These are phyloP conservation scores for Sordariomycetes sp. DNA, from an alignment of 2,329 filamentous ascomycete species.

Conservation along the genomic window DNA sequence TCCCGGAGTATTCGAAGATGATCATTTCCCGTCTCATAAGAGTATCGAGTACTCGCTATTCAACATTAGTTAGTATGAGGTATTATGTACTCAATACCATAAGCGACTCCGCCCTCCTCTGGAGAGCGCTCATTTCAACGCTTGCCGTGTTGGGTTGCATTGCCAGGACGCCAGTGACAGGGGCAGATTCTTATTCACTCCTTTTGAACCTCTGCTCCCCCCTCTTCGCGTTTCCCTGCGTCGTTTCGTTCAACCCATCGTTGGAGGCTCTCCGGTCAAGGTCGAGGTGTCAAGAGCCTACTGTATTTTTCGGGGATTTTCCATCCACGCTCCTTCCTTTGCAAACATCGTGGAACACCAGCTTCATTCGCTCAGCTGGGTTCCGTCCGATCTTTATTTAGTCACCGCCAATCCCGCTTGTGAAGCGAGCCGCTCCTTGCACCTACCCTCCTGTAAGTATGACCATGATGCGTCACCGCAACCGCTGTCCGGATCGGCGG, in stretches of 20 bases:
- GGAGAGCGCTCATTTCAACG: background rate
- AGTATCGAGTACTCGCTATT: background rate
- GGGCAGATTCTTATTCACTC: background rate
- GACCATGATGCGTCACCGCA: background rate
- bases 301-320: background rate
- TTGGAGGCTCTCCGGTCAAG: background rate
- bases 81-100: background rate
- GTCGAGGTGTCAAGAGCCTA: constrained; percentile 1
- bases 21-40: background rate
- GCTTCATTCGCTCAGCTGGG: constrained; percentile 7
- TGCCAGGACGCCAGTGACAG: background rate
- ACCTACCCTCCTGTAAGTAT: constrained; percentile 2
- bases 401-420: background rate
- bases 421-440: background rate
- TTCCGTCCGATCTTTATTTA: constrained; percentile 6
- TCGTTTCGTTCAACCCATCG: constrained; percentile 1
- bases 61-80: background rate
- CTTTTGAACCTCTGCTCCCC: background rate
- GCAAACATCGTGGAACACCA: constrained; percentile 4
- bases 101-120: background rate
- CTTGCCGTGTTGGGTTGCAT: background rate
- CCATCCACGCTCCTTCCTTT: background rate
- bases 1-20: background rate
- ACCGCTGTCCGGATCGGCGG: background rate
- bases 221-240: background rate